A percentile compares a stretch with the other conserved stretches of the same genome.
Conservation (phyloP, 176 grass and related monocot genomes). For the Oryza rufipogon region DNA sequence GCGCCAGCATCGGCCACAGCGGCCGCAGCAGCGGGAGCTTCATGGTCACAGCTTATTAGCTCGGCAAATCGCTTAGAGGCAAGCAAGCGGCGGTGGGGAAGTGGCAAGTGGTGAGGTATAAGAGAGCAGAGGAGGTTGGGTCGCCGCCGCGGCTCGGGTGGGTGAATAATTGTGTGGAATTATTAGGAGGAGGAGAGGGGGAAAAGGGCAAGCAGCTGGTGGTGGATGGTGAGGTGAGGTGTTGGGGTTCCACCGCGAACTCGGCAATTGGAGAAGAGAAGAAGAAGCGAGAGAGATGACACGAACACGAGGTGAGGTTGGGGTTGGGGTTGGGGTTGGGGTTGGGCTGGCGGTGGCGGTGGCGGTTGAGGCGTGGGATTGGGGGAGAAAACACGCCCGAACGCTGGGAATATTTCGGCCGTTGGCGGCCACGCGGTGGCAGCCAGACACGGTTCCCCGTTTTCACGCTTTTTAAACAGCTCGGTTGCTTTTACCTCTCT, state of each 20-base stretch:
- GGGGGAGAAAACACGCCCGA: slow-evolving; percentile 15
- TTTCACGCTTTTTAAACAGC: background rate
- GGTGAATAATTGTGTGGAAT: slow-evolving; percentile 10
- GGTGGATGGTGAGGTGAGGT: slow-evolving; percentile 35
- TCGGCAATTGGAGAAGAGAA: slow-evolving; percentile 9
- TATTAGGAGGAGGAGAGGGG: slow-evolving; percentile 2
- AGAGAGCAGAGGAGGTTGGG: too few species aligned
- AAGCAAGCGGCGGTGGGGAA: background rate
- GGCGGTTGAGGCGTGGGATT: background rate
- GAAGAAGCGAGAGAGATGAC: background rate
- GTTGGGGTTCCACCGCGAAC: background rate
- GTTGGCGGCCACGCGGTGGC: background rate
- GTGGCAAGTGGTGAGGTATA: background rate
- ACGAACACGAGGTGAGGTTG: background rate
- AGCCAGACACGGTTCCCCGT: background rate
- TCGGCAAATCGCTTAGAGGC: background rate
- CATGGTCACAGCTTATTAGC: background rate
- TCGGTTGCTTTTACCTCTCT: background rate
- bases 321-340: background rate
- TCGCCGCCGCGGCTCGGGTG: too few species aligned
- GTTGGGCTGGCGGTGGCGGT: background rate
- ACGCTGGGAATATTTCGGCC: slow-evolving; percentile 23
- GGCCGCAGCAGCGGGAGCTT: slow-evolving; percentile 52
- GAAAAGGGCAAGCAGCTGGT: background rate
- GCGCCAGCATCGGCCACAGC: slow-evolving; percentile 26